These are phyloP conservation scores for Pseudoscleropodium purum DNA, from an alignment of 225 moss, liverwort and hornwort genomes.

Conservation along the genomic window DNA sequence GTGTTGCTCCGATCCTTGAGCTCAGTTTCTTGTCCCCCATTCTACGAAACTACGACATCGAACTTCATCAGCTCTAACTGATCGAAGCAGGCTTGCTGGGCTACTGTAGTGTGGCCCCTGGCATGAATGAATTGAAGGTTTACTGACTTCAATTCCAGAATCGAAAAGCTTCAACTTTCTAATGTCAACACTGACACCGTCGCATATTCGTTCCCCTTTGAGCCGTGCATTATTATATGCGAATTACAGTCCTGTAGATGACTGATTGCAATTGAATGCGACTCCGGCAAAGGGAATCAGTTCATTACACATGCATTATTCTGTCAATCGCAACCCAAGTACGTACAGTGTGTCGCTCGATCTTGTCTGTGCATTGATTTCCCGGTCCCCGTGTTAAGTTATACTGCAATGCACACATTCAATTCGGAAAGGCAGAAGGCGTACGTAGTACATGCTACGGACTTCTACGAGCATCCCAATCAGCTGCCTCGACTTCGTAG, in stretches of 20 bases:
- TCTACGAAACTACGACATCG: not conserved
- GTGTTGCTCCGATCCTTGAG: not conserved
- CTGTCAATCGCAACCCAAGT: not conserved
- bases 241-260: not conserved
- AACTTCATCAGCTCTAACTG: not conserved
- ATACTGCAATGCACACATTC: not conserved
- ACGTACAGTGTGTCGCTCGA: not conserved
- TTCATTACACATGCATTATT: not conserved
- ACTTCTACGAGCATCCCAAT: not conserved
- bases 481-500: not conserved
- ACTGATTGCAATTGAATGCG: not conserved
- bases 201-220: not conserved
- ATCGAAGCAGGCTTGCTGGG: not conserved
- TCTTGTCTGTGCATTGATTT: not conserved
- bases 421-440: not conserved
- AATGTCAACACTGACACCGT: not conserved
- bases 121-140: not conserved
- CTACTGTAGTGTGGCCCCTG: not conserved
- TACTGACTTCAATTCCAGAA: not conserved
- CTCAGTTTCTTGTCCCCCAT: not conserved
- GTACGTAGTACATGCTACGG: not conserved
- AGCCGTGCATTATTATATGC: not conserved
- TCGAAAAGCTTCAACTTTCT: not conserved
- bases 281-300: not conserved
- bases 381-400: not conserved